Conservation (phyloP, 1,284 basidiomycete genomes). For the Fomitopsis palustris region DNA sequence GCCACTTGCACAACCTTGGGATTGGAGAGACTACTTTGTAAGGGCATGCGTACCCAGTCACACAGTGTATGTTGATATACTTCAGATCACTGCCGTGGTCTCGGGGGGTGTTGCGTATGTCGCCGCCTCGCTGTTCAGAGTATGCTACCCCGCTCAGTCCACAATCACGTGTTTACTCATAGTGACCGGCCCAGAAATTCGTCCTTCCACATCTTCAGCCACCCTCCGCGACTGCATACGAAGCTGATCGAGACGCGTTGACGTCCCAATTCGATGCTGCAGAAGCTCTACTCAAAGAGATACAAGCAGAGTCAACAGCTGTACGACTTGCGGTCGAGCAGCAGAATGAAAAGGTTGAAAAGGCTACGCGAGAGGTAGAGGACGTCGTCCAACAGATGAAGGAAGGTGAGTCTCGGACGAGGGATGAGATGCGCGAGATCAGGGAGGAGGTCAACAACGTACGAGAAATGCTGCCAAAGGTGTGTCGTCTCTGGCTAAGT, state of each 20-base stretch:
- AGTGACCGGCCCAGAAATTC: conserved; percentile 65
- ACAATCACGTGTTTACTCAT: neutral
- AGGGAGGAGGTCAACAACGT: conserved; percentile 90
- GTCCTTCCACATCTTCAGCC: conserved; percentile 90
- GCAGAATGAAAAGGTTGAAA: conserved; percentile 77
- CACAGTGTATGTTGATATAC: neutral
- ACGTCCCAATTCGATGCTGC: conserved; percentile 93
- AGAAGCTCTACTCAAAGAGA: conserved; percentile 77
- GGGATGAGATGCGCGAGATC: conserved; percentile 90
- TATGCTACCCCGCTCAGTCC: conserved; percentile 32
- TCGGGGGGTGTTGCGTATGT: conserved; percentile 91
- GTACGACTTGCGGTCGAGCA: conserved; percentile 78
- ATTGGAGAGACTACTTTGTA: conserved; percentile 96
- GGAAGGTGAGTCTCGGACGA: conserved; percentile 74
- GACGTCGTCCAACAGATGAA: conserved; percentile 74
- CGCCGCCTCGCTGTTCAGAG: conserved; percentile 81
- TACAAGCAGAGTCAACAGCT: conserved; percentile 75
- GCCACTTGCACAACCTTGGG: conserved; percentile 55
- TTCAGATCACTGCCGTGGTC: conserved; percentile 89
- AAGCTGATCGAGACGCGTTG: conserved; percentile 82
- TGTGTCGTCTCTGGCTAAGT: conserved; percentile 28
- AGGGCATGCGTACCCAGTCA: conserved; percentile 27
- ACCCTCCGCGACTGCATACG: conserved; percentile 86
- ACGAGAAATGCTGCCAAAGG: conserved; percentile 89
- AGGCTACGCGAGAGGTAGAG: conserved; percentile 80